Evolutionary conservation across 352 stramenopile genomes (phyloP), one percentile per base, ranked within the genome.

Genomic region (Phytopythium vexans): DNA sequence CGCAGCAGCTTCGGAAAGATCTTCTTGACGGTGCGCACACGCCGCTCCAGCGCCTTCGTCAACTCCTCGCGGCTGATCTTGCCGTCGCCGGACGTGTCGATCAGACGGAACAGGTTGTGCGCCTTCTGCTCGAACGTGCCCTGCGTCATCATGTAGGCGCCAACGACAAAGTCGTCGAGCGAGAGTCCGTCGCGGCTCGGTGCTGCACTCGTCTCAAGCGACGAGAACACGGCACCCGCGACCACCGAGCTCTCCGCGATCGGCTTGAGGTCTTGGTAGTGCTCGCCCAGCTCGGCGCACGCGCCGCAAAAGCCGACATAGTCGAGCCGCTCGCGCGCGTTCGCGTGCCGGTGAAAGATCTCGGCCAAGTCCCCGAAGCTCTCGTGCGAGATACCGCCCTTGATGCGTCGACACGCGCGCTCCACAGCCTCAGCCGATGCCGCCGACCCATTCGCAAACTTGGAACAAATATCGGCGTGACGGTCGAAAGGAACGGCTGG

Each of bases 51-150:
- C 4, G 83, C 83, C 8, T 50, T 62, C 0, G 74, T 85, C 4
- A 93, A 64, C 48, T 93, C 81, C n/a, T 91, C 77, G 12, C 77
- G 77, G 41, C 75, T 89, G 39, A 93, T 89, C 59, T 86, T 85
- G 10, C 83, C 81, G 51, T 91, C 72, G 6, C 74, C 66, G 1
- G 52, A 68, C 33, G 70, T 72, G 52, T 93, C 85, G 39, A 93
- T 85, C 54, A 85, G 56, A 8, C 86, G 74, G 48, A 93, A 93
- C 14, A 93, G 64, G 31, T 57, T 89, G 41, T 84, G 77, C 9
- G 83, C 80, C 44, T 93, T 93, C 54, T 93, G 74, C 56, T 89
- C 80, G 6, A 89, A 78, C 1, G 80, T 86, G 32, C 83, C 83
- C 54, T 89, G 86, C 10, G 82, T 88, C 72, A 90, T 89, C 35